Evolutionary conservation across 2,329 filamentous ascomycete species (phyloP), one percentile per base, ranked within the genome.

Genomic region (Botrytis elliptica): DNA sequence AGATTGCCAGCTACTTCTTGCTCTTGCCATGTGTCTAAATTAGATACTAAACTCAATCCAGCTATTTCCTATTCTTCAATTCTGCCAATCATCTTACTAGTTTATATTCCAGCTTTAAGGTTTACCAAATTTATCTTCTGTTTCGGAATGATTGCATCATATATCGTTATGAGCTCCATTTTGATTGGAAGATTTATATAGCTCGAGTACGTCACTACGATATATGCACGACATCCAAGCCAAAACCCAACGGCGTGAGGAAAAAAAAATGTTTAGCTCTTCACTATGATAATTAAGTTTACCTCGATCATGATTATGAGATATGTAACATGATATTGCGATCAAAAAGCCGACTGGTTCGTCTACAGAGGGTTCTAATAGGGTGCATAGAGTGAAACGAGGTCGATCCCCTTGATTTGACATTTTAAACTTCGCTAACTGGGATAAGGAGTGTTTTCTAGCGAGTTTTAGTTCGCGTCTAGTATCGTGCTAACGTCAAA

Each of bases 261-360:
- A 2, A 1, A n/a, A n/a, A n/a, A 29, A 57, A 57, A 18, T 8
- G 6, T 57, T 29, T 29, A 4, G n/a, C n/a, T 29, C 18, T 57
- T 3, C 7, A 57, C 52, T 57, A 57, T 29, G n/a, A 9, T 57
- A 9, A 33, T 18, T 3, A 29, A 9, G n/a, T 57, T 18, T 57
- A 10, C 52, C 14, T 57, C 14, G 7, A 18, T 57, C n/a, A 57
- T 18, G 7, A 18, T 3, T 29, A 8, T 57, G 14, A 57, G n/a
- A 14, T 16, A 8, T 8, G 4, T n/a, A 8, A 9, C 16, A 57
- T 29, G 2, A 0, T 18, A 18, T 8, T 9, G 9, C 3, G 14
- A 16, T 29, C 7, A 29, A 4, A 57, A 29, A 7, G 1, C 18
- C 18, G 18, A 1, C 5, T 29, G 1, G 1, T 29, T 57, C n/a